These are phyloP conservation scores for Pyronema omphalodes DNA, from an alignment of 495 filamentous ascomycete genomes.

Conservation along the genomic window DNA sequence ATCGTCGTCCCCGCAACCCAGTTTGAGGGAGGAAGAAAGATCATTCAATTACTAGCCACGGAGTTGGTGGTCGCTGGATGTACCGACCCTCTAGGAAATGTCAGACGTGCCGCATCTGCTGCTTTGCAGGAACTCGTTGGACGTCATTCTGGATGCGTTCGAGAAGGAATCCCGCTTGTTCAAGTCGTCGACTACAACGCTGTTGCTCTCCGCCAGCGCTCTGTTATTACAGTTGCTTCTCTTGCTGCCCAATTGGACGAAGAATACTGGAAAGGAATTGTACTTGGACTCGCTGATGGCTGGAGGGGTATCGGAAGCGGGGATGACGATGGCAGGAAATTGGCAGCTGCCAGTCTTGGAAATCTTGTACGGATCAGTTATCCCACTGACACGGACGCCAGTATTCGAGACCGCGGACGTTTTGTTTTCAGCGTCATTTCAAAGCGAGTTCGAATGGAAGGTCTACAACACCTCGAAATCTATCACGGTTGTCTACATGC, in stretches of 20 bases:
- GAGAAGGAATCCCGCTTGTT: constrained; percentile 63
- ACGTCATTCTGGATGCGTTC: constrained; percentile 67
- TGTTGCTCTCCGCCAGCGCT: constrained; percentile 67
- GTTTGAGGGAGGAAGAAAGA: constrained; percentile 27
- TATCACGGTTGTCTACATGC: constrained; percentile 18
- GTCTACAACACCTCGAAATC: constrained; percentile 15
- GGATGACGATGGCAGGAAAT: constrained; percentile 51
- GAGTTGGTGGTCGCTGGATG: constrained; percentile 67
- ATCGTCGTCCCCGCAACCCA: constrained; percentile 46
- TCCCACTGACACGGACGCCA: constrained; percentile 2
- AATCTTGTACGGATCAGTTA: constrained; percentile 28
- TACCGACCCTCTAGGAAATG: constrained; percentile 80
- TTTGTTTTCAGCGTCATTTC: constrained; percentile 16
- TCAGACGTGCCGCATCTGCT: constrained; percentile 76
- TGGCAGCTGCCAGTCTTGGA: constrained; percentile 53
- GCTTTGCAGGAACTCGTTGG: constrained; percentile 89
- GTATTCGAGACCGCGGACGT: neutral
- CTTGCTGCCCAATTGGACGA: constrained; percentile 42
- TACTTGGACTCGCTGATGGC: constrained; percentile 46
- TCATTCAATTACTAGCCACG: constrained; percentile 58
- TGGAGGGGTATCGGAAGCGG: constrained; percentile 74
- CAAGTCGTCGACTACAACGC: constrained; percentile 86
- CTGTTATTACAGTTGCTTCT: constrained; percentile 55
- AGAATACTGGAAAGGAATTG: constrained; percentile 51
- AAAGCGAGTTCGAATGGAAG: constrained; percentile 13